A percentile compares a stretch with the other conserved stretches of the same genome.
Evolutionary conservation across 2,329 filamentous ascomycete genomes (phyloP).

Genomic region (Sphaerulina vaccinii): DNA sequence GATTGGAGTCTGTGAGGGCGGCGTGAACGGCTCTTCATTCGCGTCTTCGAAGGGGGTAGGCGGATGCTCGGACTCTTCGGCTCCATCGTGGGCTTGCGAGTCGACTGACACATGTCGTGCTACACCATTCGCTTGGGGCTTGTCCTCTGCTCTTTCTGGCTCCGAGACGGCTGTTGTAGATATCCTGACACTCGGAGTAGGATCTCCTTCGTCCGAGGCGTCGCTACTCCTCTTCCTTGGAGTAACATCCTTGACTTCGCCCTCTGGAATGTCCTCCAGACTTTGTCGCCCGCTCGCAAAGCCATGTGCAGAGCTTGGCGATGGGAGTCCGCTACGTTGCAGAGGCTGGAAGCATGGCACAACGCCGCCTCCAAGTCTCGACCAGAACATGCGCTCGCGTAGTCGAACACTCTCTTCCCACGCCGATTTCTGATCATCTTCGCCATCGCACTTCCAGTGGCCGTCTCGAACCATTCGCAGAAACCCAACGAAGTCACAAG

Average conservation of each 20-base stretch:
- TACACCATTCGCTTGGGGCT: neutral
- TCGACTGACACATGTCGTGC: conserved; percentile 2
- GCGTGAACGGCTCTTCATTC: conserved; percentile 17
- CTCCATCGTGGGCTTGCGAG: conserved; percentile 15
- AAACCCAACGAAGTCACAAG: conserved; percentile 91
- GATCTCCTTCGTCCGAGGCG: conserved; percentile 2
- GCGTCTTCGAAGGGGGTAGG: conserved; percentile 27
- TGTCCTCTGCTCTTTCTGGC: conserved; percentile 9
- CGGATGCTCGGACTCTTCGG: conserved; percentile 9
- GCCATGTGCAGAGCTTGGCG: conserved; percentile 18
- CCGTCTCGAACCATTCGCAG: conserved; percentile 88
- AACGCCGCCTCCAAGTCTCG: conserved; percentile 85
- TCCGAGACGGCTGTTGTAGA: conserved; percentile 1
- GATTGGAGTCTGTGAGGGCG: neutral
- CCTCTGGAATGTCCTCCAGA: conserved; percentile 27
- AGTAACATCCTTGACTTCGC: neutral
- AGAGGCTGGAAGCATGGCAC: conserved; percentile 57
- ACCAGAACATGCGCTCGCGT: conserved; percentile 96
- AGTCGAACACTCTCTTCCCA: conserved; percentile 94
- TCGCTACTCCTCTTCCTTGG: neutral
- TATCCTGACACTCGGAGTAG: conserved; percentile 6
- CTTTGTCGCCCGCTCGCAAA: conserved; percentile 19
- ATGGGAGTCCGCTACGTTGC: conserved; percentile 14
- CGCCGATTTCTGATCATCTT: conserved; percentile 78
- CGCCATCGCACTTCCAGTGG: conserved; percentile 79